Base-by-base conservation (phyloP, 2,329 filamentous ascomycete species). In the Neopestalotiopsis sp. region DNA sequence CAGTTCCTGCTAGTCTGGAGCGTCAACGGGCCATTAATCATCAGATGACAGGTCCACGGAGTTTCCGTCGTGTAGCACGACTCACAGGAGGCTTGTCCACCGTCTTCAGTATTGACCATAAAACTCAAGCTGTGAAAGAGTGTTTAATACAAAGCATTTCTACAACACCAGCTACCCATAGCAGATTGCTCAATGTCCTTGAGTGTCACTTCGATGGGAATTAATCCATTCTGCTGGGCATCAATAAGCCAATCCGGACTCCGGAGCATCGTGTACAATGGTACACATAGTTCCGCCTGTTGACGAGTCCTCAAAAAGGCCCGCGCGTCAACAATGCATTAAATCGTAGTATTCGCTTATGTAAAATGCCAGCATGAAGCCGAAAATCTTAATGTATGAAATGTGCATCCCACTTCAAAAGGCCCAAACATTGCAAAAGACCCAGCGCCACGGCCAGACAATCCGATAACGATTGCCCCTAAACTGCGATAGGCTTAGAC, bases 401-500 rank as follows among this genome's bases (percentile, higher is more conserved):
- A 24, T 53, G 45, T 20, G 45, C 45, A 53, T 53, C 45, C 45
- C 45, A 53, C 45, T 53, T 53, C 45, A 53, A 20, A 53, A 53
- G 45, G 45, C 45, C 34, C 34, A 38, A 38, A 38, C 34, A 38
- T 38, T 38, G 34, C 5, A 40, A 38, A 38, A 62, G 32, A 34
- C n/a, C 45, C 45, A 53, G 32, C 59, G 30, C 28, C 32, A 12
- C 32, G 40, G 38, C 65, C 65, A 59, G 65, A 67, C 38, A 56
- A 38, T 14, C 34, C 61, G 61, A 64, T 64, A 38, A 62, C 34
- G 12, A 45, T 5, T 13, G 6, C n/a, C 4, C 5, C 61, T 64
- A 64, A n/a, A 53, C 61, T 20, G 40, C 61, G 61, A 64, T 64
- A 30, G 61, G 61, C 38, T 32, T 64, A 49, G 40, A 20, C n/a